Evolutionary conservation across 2,329 filamentous ascomycete genomes (phyloP).

Genomic region (Xylariaceae sp.): DNA sequence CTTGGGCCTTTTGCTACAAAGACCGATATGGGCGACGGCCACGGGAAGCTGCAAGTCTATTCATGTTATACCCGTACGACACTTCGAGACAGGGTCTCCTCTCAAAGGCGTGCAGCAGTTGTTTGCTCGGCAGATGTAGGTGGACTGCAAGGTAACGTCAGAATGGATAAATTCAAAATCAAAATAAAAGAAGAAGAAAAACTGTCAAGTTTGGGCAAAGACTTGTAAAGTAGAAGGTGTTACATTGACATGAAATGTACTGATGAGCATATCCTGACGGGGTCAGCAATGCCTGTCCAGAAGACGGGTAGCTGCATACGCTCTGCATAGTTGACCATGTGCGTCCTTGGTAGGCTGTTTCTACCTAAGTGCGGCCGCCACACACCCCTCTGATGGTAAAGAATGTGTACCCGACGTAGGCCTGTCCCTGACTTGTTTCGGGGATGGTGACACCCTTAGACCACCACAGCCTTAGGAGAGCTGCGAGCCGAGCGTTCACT

Average conservation of each 20-base stretch:
- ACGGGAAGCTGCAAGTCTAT: slow-evolving; percentile 31
- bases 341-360: slow-evolving; percentile 6
- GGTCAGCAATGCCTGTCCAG: slow-evolving; percentile 9
- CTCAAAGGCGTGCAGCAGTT: slow-evolving; percentile 18
- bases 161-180: no score
- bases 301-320: slow-evolving; percentile 17
- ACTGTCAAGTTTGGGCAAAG: slow-evolving; percentile 13
- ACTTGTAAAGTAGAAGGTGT: slow-evolving; percentile 22
- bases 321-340: slow-evolving; percentile 15
- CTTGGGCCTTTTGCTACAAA: slow-evolving; percentile 15
- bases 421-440: slow-evolving; percentile 6
- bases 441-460: slow-evolving; percentile 2
- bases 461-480: slow-evolving; percentile 4
- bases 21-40: slow-evolving; percentile 18
- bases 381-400: neutral
- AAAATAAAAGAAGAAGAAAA: slow-evolving; percentile 10
- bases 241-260: slow-evolving; percentile 21
- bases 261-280: slow-evolving; percentile 11
- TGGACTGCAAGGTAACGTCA: slow-evolving; percentile 7
- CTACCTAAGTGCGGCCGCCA: neutral
- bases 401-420: slow-evolving; percentile 14
- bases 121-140: slow-evolving; percentile 15
- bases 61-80: slow-evolving; percentile 34
- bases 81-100: slow-evolving; percentile 22
- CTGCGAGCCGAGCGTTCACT: slow-evolving; percentile 2